Base-by-base conservation (phyloP, 768 basidiomycete species). In the Amanita rimosa region DNA sequence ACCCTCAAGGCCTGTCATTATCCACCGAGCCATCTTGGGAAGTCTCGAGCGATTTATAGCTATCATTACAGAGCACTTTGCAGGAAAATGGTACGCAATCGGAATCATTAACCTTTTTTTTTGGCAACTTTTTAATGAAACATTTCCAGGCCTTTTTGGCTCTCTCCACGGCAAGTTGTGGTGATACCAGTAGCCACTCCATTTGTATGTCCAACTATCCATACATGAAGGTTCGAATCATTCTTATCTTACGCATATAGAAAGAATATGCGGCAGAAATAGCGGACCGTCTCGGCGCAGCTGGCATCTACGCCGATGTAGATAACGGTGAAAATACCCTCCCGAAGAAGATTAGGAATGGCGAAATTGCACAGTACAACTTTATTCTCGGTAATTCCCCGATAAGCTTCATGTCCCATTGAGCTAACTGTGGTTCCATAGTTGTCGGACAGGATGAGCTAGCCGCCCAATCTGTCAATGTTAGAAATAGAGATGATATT, bases 291-390 rank as follows among this genome's bases (percentile, higher is more conserved):
- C 74, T 98, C 3, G 71, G 71, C 50, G 71, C 74, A 36, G 67
- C 76, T 4, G 91, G 90, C 1, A 66, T 99, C 43, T 97, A 78
- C 60, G 85, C 86, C 39, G 96, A 98, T 57, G 91, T 90, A 14
- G 96, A 98, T 65, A 83, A 94, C 55, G 82, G 87, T 31, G 81
- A 85, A 36, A 85, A 96, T 59, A 98, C 96, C 0, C 76, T 98
- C 22, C 85, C 80, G 52, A 98, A 98, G 79, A 98, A 97, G 75
- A 90, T 99, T 59, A 78, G 94, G 24, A 97, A 98, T 62, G 94
- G 89, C 17, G 94, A 99, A 68, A 80, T 95, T 54, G 89, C 93
- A 27, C 95, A 97, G 64, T 96, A 95, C 69, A 98, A 98, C 68
- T 97, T 96, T 63, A 91, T 97, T 57, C 75, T 98, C 55, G 92